These are phyloP conservation scores for Chondrostereum purpureum DNA, from an alignment of 1,284 basidiomycete species.

Conservation along the genomic window DNA sequence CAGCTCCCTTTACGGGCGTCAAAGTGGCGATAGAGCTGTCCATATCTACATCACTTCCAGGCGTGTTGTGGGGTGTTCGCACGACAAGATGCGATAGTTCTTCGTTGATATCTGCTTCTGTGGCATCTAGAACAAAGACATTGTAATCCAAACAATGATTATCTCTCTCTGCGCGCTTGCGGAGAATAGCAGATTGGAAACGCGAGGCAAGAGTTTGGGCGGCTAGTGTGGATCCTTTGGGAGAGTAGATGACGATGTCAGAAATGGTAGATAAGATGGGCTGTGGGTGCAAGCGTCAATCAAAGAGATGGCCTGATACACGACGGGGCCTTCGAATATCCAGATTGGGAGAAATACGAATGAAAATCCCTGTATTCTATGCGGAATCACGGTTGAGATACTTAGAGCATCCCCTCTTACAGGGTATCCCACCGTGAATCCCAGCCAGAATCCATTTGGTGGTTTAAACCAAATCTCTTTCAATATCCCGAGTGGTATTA, in stretches of 20 bases:
- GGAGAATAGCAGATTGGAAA: conserved; percentile 51
- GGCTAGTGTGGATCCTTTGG: conserved; percentile 44
- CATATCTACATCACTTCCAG: conserved; percentile 8
- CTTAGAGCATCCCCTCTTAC: no score
- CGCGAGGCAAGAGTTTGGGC: conserved; percentile 52
- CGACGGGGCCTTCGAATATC: conserved; percentile 2
- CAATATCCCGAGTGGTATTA: no score
- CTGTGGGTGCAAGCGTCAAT: conserved; percentile 22
- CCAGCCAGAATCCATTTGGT: no score
- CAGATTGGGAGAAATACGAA: conserved; percentile 14
- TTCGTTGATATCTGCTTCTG: conserved; percentile 38
- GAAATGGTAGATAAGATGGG: conserved; percentile 83
- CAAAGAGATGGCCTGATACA: conserved; percentile 9
- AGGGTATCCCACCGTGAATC: no score
- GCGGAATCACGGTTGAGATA: no score
- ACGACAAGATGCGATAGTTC: conserved; percentile 46
- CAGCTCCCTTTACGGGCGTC: conserved; percentile 17
- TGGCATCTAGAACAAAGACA: conserved; percentile 77
- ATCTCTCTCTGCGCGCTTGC: conserved; percentile 18
- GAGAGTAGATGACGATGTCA: conserved; percentile 84
- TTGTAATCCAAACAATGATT: conserved; percentile 57
- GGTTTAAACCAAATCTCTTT: no score
- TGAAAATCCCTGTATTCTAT: no score
- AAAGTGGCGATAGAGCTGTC: conserved; percentile 6
- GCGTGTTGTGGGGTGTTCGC: conserved; percentile 17